These are phyloP conservation scores for Nicotiana otophora DNA, from an alignment of 257 asterid species.

Conservation along the genomic window DNA sequence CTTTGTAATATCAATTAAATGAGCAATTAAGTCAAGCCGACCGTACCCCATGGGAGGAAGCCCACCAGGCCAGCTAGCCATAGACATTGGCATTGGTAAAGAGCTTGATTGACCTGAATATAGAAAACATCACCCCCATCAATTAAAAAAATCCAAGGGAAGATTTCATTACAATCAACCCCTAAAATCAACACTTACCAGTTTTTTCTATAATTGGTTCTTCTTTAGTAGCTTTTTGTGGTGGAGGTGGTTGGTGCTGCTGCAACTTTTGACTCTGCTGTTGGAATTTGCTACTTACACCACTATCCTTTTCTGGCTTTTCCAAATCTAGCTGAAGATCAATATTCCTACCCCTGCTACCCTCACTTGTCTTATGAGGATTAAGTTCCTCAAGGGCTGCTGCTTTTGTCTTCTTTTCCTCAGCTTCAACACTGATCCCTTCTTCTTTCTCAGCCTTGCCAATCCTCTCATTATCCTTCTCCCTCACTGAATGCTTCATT, in stretches of 20 bases:
- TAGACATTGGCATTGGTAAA: slow-evolving; percentile 58
- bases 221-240: slow-evolving; percentile 37
- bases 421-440: slow-evolving; percentile 23
- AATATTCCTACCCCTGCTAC: slow-evolving; percentile 37
- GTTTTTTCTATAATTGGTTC: slow-evolving; percentile 51
- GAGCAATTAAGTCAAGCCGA: slow-evolving; percentile 11
- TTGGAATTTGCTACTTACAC: slow-evolving; percentile 29
- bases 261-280: slow-evolving; percentile 30
- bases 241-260: slow-evolving; percentile 23
- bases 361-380: slow-evolving; percentile 30
- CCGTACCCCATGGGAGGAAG: slow-evolving; percentile 91
- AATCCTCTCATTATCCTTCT: slow-evolving; percentile 31
- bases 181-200: slow-evolving; percentile 30
- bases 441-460: slow-evolving; percentile 27
- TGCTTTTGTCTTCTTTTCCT: slow-evolving; percentile 34
- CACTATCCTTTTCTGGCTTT: slow-evolving; percentile 48
- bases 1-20: slow-evolving; percentile 8
- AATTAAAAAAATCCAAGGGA: not conserved
- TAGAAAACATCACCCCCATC: not conserved
- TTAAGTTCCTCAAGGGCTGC: slow-evolving; percentile 29
- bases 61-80: slow-evolving; percentile 92
- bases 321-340: slow-evolving; percentile 67
- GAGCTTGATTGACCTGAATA: slow-evolving; percentile 53
- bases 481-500: slow-evolving; percentile 22
- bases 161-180: not conserved